Percentiles rank a stretch among this genome's conserved stretches.
phyloP scores from a whole-genome alignment of 169 alveolate genomes.

The Cryptosporidium felis region DNA sequence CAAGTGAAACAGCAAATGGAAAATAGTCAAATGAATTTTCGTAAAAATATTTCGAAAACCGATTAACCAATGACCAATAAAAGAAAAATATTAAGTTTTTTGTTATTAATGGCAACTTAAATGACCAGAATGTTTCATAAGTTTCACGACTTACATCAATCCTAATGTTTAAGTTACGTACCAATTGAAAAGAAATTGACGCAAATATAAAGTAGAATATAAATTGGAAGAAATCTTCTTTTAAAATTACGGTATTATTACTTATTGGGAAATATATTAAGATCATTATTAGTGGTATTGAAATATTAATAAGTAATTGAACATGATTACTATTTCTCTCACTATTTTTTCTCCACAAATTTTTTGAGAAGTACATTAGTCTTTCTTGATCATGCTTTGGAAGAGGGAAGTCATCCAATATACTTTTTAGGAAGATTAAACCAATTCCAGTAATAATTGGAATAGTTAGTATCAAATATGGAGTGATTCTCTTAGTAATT shows the following conservation, averaged over 20 bases:
- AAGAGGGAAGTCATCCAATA: conserved; percentile 57
- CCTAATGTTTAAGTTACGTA: not conserved
- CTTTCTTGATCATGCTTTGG: conserved; percentile 46
- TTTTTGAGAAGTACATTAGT: conserved; percentile 31
- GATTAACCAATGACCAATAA: conserved; percentile 23
- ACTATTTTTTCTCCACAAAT: conserved; percentile 6
- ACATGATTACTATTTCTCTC: not conserved
- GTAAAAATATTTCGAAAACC: not conserved
- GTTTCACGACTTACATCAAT: conserved; percentile 39
- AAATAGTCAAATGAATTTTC: not conserved
- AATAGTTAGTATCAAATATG: conserved; percentile 20
- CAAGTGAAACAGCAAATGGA: conserved; percentile 32
- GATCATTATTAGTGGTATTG: conserved; percentile 1
- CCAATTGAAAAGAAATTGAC: not conserved
- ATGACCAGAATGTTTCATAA: conserved; percentile 23
- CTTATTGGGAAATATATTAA: not conserved
- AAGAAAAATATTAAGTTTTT: conserved; percentile 33
- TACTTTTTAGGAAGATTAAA: conserved; percentile 28
- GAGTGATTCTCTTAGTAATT: conserved; percentile 1
- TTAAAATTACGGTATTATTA: not conserved
- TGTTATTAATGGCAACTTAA: conserved; percentile 36
- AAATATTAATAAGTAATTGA: not conserved
- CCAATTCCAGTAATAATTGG: conserved; percentile 46
- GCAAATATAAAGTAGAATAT: conserved; percentile 1
- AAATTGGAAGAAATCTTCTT: not conserved